phyloP scores from a whole-genome alignment of 1,284 basidiomycete genomes.

The Ustilago hordei region DNA sequence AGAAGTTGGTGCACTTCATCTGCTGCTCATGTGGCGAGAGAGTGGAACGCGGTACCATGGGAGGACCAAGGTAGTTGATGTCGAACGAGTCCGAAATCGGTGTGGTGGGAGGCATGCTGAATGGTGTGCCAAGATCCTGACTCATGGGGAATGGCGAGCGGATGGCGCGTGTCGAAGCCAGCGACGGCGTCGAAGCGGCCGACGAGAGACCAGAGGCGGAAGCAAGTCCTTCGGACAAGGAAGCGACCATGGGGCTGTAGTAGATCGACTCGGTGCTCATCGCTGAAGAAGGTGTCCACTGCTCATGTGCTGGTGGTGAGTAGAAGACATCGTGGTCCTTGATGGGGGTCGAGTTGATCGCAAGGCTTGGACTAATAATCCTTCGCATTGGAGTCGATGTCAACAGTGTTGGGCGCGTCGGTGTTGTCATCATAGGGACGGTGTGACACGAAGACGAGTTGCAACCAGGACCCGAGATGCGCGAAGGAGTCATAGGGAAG shows the following conservation, averaged over 20 bases:
- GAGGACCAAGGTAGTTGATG: slow-evolving; percentile 50
- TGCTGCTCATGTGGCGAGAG: slow-evolving; percentile 49
- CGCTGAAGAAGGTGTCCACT: slow-evolving; percentile 47
- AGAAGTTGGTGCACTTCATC: slow-evolving; percentile 53
- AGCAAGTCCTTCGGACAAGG: slow-evolving; percentile 39
- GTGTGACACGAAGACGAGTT: slow-evolving; percentile 39
- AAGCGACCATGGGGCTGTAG: slow-evolving; percentile 49
- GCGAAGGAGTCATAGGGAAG: slow-evolving; percentile 51
- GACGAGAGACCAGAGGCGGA: slow-evolving; percentile 40
- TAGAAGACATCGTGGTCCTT: slow-evolving; percentile 54
- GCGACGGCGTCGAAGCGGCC: slow-evolving; percentile 49
- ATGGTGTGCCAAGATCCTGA: slow-evolving; percentile 48
- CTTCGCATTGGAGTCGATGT: slow-evolving; percentile 51
- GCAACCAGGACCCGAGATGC: slow-evolving; percentile 33
- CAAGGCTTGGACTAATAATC: slow-evolving; percentile 53
- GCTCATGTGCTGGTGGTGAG: slow-evolving; percentile 46
- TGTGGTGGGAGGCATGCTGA: slow-evolving; percentile 52
- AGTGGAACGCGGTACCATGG: slow-evolving; percentile 44
- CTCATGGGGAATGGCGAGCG: slow-evolving; percentile 48
- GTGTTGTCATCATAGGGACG: slow-evolving; percentile 44
- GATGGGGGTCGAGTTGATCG: slow-evolving; percentile 50
- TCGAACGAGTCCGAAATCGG: slow-evolving; percentile 50
- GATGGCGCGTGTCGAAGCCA: slow-evolving; percentile 34
- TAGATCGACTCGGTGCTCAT: slow-evolving; percentile 53
- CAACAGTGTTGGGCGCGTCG: slow-evolving; percentile 38